phyloP scores from a whole-genome alignment of 371 early-diverging fungal species.

The Apophysomyces elegans region DNA sequence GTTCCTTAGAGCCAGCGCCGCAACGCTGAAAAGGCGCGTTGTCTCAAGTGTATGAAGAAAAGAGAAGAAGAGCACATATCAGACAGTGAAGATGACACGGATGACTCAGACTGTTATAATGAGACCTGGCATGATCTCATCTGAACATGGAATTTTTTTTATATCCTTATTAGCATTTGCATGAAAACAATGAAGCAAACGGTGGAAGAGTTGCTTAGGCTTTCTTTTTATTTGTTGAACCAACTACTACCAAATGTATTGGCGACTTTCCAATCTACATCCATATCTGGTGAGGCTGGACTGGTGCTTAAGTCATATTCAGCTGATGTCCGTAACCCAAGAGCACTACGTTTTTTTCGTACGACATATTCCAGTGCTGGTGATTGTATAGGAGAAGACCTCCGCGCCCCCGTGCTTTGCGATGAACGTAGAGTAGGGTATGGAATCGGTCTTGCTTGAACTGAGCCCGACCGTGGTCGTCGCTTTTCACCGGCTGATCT shows the following conservation, averaged over 20 bases:
- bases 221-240: constrained; percentile 1
- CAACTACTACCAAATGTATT: constrained; percentile 16
- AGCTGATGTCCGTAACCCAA: constrained; percentile 12
- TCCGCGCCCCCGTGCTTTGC: constrained; percentile 14
- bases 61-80: constrained; percentile 53
- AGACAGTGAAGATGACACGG: constrained; percentile 44
- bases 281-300: constrained; percentile 31
- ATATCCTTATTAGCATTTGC: too few species aligned
- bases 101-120: constrained; percentile 31
- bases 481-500: constrained; percentile 6
- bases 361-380: constrained; percentile 20
- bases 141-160: not conserved
- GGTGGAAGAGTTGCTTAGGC: not conserved
- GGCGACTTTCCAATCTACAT: constrained; percentile 24
- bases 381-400: constrained; percentile 24
- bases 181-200: not conserved
- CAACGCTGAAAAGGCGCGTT: constrained; percentile 54
- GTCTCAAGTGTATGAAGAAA: constrained; percentile 53
- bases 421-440: constrained; percentile 18
- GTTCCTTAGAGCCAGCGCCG: constrained; percentile 44
- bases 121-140: constrained; percentile 36
- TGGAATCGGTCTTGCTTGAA: constrained; percentile 24
- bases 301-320: constrained; percentile 23
- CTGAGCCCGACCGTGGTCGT: constrained; percentile 8
- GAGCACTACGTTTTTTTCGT: constrained; percentile 23